Conservation (phyloP, 108 stramenopile species). For the Skeletonema marinoi region DNA sequence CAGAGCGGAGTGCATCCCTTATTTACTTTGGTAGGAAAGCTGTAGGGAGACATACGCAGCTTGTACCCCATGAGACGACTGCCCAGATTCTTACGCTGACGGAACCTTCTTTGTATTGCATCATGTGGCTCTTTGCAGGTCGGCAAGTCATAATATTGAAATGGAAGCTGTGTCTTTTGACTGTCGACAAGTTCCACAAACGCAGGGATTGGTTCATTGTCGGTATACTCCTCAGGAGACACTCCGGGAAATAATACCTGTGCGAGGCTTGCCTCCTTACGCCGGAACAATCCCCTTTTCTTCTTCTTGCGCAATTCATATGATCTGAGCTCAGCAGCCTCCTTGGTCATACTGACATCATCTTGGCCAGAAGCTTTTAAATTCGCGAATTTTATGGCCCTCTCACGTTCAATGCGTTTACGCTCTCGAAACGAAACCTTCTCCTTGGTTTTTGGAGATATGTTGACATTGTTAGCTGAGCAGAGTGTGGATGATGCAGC, state of each 20-base stretch:
- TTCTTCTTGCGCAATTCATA: conserved; percentile 73
- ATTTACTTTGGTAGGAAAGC: conserved; percentile 49
- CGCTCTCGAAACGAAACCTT: neutral
- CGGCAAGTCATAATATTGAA: conserved; percentile 93
- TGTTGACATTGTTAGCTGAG: neutral
- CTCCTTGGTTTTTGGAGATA: neutral
- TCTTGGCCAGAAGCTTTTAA: conserved; percentile 47
- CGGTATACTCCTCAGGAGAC: conserved; percentile 65
- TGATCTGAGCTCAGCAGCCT: conserved; percentile 44
- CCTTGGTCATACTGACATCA: conserved; percentile 44
- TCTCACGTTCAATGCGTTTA: conserved; percentile 11
- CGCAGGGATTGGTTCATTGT: conserved; percentile 60
- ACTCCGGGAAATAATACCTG: conserved; percentile 82
- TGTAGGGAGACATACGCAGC: conserved; percentile 67
- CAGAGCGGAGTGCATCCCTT: conserved; percentile 68
- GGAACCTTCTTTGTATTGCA: conserved; percentile 41
- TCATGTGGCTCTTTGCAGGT: conserved; percentile 68
- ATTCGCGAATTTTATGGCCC: conserved; percentile 38
- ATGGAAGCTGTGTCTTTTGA: conserved; percentile 91
- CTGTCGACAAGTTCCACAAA: conserved; percentile 77
- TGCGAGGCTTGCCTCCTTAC: conserved; percentile 58
- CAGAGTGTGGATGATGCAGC: neutral
- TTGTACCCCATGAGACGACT: conserved; percentile 73
- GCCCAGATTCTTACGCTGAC: conserved; percentile 75
- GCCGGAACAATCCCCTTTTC: conserved; percentile 66